Evolutionary conservation across 768 basidiomycete species (phyloP), one percentile per base, ranked within the genome.

Genomic region (Lentinula edodes): DNA sequence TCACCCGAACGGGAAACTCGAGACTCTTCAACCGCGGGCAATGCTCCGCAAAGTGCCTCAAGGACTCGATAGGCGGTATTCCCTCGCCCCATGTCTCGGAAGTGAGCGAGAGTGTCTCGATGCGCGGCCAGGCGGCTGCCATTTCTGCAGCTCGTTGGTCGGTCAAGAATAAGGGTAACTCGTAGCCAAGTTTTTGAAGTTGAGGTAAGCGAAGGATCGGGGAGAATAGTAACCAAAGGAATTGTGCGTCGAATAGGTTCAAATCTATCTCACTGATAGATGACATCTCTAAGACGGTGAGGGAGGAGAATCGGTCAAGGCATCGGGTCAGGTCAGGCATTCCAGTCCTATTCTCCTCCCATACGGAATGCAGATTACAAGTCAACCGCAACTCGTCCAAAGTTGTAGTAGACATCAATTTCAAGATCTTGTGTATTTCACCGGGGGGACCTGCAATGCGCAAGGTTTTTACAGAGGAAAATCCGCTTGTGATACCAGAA

Each of bases 291-390:
- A 56, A 5, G 20, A 39, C n/a, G 15, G 55, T 20, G 20, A 56
- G 38, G 23, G 55, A 56, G n/a, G 55, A 56, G 15, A 56, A 56
- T 28, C 55, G 55, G n/a, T 43, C 55, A 10, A 56, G 55, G 39
- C 12, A 42, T 10, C 41, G 38, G 10, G 55, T 43, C 9, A 56
- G 39, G 32, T 38, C 23, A 2, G 32, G 20, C 55, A 56, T 56
- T 28, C 39, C 55, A 28, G 38, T 41, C 16, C 41, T 41, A 8
- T 56, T 56, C 39, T 56, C 41, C 13, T 56, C 38, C 55, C 53
- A 54, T 38, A 41, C 38, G 9, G 55, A 41, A 41, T 41, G 16
- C 8, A 43, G 55, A 34, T 56, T 43, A 41, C 38, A 56, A 16
- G 55, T 42, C 38, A 56, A 16, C 5, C 41, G n/a, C 8, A 56